Evolutionary conservation across 345 rosid genomes (phyloP).

Genomic region (Lumnitzera racemosa): DNA sequence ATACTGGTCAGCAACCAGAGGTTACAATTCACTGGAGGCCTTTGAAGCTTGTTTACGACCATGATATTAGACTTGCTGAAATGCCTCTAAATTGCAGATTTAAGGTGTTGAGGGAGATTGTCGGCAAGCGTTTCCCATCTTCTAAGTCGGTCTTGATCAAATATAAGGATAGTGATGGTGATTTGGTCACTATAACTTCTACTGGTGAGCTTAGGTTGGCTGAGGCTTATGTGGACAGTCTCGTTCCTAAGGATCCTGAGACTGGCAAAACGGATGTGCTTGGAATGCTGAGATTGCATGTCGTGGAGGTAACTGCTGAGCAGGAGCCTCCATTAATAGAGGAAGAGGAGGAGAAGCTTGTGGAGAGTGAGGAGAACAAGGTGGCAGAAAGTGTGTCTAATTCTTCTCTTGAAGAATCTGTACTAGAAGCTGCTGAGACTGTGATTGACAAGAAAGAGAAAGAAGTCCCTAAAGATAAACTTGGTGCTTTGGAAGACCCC

Average conservation of each 20-base stretch:
- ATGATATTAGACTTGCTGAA: conserved; percentile 78
- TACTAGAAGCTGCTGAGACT: conserved; percentile 35
- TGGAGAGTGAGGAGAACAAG: conserved; percentile 44
- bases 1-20: conserved; percentile 22
- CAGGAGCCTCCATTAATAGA: conserved; percentile 74
- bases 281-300: conserved; percentile 79
- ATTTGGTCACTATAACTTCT: conserved; percentile 80
- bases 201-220: conserved; percentile 75
- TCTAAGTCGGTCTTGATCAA: conserved; percentile 82
- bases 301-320: conserved; percentile 88
- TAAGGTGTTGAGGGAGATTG: conserved; percentile 70
- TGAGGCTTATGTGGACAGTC: conserved; percentile 54
- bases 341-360: conserved; percentile 71
- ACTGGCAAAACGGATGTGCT: conserved; percentile 35
- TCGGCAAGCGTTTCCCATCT: conserved; percentile 68
- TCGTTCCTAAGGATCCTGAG: conserved; percentile 49
- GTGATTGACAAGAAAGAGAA: conserved; percentile 45
- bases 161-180: conserved; percentile 86
- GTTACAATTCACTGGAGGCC: conserved; percentile 50
- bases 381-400: conserved; percentile 45
- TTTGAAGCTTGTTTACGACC: conserved; percentile 85
- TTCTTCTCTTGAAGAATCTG: conserved; percentile 45
- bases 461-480: conserved; percentile 46
- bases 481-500: conserved; percentile 49
- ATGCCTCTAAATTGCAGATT: conserved; percentile 85